phyloP scores from a whole-genome alignment of 306 rosid genomes.

The Spatholobus suberectus region DNA sequence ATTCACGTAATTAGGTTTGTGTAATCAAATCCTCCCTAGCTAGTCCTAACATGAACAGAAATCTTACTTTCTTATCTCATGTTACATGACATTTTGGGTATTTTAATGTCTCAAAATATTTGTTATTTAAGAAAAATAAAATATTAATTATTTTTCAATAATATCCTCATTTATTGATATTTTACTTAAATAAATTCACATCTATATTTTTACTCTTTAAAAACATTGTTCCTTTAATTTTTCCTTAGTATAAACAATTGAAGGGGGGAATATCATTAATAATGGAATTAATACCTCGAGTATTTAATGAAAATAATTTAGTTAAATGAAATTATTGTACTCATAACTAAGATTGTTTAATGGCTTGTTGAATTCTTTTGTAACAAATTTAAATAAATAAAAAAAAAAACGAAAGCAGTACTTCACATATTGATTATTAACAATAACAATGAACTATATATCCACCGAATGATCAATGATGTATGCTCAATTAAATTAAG shows the following conservation, averaged over 20 bases:
- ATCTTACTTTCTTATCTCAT: background rate
- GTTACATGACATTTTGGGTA: background rate
- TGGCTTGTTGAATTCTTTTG: background rate
- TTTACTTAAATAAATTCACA: too few species aligned
- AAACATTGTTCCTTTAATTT: too few species aligned
- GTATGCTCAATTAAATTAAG: background rate
- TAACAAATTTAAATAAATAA: background rate
- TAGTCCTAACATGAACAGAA: background rate
- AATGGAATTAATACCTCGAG: background rate
- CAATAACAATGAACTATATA: background rate
- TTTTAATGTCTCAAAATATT: background rate
- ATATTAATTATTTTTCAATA: too few species aligned
- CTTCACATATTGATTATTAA: background rate
- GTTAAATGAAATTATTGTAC: too few species aligned
- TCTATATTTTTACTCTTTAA: too few species aligned
- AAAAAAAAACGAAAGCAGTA: background rate
- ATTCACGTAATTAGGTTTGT: background rate
- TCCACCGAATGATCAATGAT: background rate
- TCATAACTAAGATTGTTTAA: background rate
- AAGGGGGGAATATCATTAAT: background rate
- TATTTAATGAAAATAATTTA: too few species aligned
- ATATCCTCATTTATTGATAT: too few species aligned
- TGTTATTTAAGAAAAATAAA: too few species aligned
- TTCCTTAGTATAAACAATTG: background rate
- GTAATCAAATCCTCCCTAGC: background rate